Evolutionary conservation across 306 rosid species (phyloP).

Genomic region (Heteromeles arbutifolia): DNA sequence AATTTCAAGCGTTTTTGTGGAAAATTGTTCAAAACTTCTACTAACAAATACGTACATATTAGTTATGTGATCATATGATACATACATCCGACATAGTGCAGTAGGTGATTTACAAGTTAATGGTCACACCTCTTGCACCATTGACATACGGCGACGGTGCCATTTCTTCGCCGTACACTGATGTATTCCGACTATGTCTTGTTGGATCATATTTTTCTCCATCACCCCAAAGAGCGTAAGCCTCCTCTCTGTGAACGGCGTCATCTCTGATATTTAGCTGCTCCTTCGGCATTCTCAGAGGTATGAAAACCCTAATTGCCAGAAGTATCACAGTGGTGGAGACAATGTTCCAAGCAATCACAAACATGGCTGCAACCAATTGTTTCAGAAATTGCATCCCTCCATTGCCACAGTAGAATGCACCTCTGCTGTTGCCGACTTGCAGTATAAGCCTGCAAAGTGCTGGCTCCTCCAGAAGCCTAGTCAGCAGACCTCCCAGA

Average conservation of each 20-base stretch:
- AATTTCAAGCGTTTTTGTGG: not conserved
- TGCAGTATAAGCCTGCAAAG: conserved; percentile 57
- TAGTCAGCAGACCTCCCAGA: conserved; percentile 81
- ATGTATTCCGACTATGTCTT: conserved; percentile 47
- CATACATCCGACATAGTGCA: not conserved
- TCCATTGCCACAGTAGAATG: conserved; percentile 75
- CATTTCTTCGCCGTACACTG: conserved; percentile 11
- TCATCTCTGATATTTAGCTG: conserved; percentile 78
- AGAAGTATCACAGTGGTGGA: conserved; percentile 82
- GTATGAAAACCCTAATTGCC: conserved; percentile 52
- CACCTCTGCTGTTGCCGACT: conserved; percentile 52
- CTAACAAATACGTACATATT: not conserved
- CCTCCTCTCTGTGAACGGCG: conserved; percentile 94
- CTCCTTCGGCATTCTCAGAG: conserved; percentile 82
- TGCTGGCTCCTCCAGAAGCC: conserved; percentile 85
- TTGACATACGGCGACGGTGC: conserved; percentile 57
- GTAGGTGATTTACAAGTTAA: conserved; percentile 36
- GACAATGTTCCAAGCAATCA: conserved; percentile 77
- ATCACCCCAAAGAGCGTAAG: conserved; percentile 98
- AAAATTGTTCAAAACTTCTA: not conserved
- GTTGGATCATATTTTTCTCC: conserved; percentile 88
- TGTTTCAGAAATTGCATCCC: conserved; percentile 70
- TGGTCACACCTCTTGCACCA: conserved; percentile 90
- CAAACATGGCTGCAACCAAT: conserved; percentile 57
- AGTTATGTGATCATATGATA: not conserved